Evolutionary conservation across 2,329 filamentous ascomycete species (phyloP).

Genomic region (Thermomyces lanuginosus): DNA sequence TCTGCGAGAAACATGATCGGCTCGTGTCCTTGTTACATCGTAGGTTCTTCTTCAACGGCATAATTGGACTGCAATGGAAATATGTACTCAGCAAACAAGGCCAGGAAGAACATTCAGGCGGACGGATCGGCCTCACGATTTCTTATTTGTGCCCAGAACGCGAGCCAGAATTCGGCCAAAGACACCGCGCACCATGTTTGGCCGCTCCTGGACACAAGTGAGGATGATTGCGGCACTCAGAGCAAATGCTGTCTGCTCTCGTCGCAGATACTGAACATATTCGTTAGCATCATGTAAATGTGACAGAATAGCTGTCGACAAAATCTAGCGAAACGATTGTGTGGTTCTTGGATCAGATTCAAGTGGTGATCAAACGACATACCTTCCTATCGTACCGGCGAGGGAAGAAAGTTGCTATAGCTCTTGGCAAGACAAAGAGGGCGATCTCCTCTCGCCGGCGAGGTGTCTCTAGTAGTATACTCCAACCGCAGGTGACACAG

Average conservation of each 20-base stretch:
- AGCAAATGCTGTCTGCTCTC: conserved; percentile 51
- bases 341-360: too few species aligned
- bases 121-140: too few species aligned
- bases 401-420: conserved; percentile 57
- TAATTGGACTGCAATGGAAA: too few species aligned
- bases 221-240: conserved; percentile 54
- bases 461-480: conserved; percentile 54
- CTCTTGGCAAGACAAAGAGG: conserved; percentile 65
- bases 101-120: too few species aligned
- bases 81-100: too few species aligned
- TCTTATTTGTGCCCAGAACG: conserved; percentile 3
- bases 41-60: too few species aligned
- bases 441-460: conserved; percentile 56
- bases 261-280: conserved; percentile 43
- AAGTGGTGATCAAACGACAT: conserved; percentile 10
- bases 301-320: not conserved
- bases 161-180: conserved; percentile 44
- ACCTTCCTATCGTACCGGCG: conserved; percentile 44
- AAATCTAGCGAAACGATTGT: not conserved
- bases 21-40: too few species aligned
- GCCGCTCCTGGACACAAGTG: conserved; percentile 48
- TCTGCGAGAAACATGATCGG: too few species aligned
- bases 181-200: conserved; percentile 48
- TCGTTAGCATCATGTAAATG: conserved; percentile 1
- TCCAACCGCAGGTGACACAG: conserved; percentile 66